These are phyloP conservation scores for Albifimbria verrucaria DNA, from an alignment of 2,329 filamentous ascomycete species.

Conservation along the genomic window DNA sequence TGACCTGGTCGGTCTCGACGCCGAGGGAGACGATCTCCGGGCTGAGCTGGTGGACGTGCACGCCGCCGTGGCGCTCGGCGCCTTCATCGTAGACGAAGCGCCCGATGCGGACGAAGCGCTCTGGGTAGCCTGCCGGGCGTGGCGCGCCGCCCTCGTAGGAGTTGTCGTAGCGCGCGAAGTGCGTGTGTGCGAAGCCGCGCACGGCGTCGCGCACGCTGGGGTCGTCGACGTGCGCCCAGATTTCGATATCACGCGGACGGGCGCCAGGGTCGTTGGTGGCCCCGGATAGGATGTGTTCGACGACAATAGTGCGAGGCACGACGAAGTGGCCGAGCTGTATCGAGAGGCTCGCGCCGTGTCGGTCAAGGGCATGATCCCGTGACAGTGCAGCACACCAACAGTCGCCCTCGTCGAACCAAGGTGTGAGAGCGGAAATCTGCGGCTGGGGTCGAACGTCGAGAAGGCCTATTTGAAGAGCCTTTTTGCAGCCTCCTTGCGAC, in stretches of 20 bases:
- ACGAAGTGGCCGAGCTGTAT: conserved; percentile 58
- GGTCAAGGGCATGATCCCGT: conserved; percentile 34
- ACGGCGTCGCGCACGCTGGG: conserved; percentile 35
- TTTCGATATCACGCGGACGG: conserved; percentile 65
- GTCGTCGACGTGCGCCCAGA: conserved; percentile 62
- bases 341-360: conserved; percentile 60
- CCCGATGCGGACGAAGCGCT: conserved; percentile 54
- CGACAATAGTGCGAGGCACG: conserved; percentile 64
- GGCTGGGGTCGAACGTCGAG: conserved; percentile 21
- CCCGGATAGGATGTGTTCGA: conserved; percentile 66
- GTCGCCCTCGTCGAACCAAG: conserved; percentile 78
- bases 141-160: conserved; percentile 26
- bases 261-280: conserved; percentile 60
- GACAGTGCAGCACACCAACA: conserved; percentile 74
- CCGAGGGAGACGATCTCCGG: conserved; percentile 45
- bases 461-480: conserved; percentile 14
- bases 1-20: conserved; percentile 47
- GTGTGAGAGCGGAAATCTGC: conserved; percentile 54
- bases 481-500: background rate
- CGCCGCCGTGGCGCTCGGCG: conserved; percentile 35
- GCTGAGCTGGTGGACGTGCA: conserved; percentile 52
- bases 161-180: conserved; percentile 32
- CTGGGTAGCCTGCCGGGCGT: conserved; percentile 13
- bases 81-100: conserved; percentile 51
- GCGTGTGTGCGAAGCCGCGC: conserved; percentile 37